Evolutionary conservation across 352 stramenopile genomes (phyloP).

Genomic region (Globisporangium heterothallicum): DNA sequence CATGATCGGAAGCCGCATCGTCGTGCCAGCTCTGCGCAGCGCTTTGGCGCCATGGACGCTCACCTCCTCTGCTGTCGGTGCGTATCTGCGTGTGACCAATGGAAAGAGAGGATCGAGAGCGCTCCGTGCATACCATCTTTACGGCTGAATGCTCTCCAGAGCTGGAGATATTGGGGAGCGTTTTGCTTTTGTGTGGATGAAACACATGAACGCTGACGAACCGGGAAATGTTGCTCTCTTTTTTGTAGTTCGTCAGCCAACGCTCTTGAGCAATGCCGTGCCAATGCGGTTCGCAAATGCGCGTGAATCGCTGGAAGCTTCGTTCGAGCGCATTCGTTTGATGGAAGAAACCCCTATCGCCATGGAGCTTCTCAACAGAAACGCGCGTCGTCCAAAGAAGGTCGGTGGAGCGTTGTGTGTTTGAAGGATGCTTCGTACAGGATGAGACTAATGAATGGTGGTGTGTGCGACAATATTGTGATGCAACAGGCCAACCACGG

Average conservation of each 20-base stretch:
- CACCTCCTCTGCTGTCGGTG: slow-evolving; percentile 16
- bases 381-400: slow-evolving; percentile 81
- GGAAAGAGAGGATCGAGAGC: not conserved
- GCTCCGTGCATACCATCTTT: not conserved
- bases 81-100: not conserved
- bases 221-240: not conserved
- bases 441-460: not conserved
- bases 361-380: slow-evolving; percentile 82
- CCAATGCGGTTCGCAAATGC: slow-evolving; percentile 9
- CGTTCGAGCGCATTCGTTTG: slow-evolving; percentile 38
- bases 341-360: slow-evolving; percentile 42
- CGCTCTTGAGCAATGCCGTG: slow-evolving; percentile 6
- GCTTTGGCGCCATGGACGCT: slow-evolving; percentile 29
- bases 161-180: not conserved
- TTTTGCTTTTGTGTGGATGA: not conserved
- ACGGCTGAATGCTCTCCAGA: not conserved
- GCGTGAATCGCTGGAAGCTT: slow-evolving; percentile 15
- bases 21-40: slow-evolving; percentile 23
- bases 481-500: slow-evolving; percentile 69
- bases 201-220: not conserved
- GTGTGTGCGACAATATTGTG: not conserved
- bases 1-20: slow-evolving; percentile 18
- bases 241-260: slow-evolving; percentile 8
- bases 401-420: slow-evolving; percentile 15
- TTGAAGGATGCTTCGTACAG: not conserved